phyloP scores from a whole-genome alignment of 2,329 filamentous ascomycete genomes.

The Whalleya microplaca region DNA sequence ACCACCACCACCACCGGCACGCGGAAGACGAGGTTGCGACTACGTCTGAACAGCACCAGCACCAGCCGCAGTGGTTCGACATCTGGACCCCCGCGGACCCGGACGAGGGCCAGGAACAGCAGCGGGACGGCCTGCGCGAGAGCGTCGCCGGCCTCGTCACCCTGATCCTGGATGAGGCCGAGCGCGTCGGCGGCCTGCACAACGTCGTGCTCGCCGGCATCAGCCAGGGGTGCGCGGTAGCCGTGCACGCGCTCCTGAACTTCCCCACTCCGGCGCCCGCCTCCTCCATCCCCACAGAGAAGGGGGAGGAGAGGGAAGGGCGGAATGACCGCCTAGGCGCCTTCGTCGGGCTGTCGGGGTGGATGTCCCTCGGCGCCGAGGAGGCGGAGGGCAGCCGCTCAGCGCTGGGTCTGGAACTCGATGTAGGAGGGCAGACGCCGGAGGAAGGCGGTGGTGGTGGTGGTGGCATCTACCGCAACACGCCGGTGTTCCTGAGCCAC shows the following conservation, averaged over 20 bases:
- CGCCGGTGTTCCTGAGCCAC: conserved; percentile 50
- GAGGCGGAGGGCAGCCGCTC: conserved; percentile 27
- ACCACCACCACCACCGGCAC: too few relatives aligned
- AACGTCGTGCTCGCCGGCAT: conserved; percentile 50
- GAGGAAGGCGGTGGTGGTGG: too few relatives aligned
- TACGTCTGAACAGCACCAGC: too few relatives aligned
- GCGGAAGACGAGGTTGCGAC: too few relatives aligned
- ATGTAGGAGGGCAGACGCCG: conserved; percentile 14
- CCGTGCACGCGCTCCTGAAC: conserved; percentile 30
- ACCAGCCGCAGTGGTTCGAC: conserved; percentile 53
- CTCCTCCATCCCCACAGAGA: too few relatives aligned
- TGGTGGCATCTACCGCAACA: conserved; percentile 42
- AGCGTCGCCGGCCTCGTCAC: conserved; percentile 38
- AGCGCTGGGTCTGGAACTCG: conserved; percentile 36
- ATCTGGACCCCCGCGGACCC: conserved; percentile 47
- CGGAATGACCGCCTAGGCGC: conserved; percentile 16
- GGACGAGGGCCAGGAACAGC: conserved; percentile 44
- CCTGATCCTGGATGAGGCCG: conserved; percentile 42
- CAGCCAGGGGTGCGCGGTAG: conserved; percentile 49
- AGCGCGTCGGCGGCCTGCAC: conserved; percentile 38
- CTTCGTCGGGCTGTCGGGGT: conserved; percentile 28
- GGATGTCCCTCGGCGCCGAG: conserved; percentile 22
- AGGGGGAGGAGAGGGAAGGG: too few relatives aligned
- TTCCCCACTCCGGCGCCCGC: conserved; percentile 6
- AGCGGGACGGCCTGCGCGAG: conserved; percentile 45